Evolutionary conservation across 331 rosid species (phyloP).

Genomic region (Quercus tomentella): DNA sequence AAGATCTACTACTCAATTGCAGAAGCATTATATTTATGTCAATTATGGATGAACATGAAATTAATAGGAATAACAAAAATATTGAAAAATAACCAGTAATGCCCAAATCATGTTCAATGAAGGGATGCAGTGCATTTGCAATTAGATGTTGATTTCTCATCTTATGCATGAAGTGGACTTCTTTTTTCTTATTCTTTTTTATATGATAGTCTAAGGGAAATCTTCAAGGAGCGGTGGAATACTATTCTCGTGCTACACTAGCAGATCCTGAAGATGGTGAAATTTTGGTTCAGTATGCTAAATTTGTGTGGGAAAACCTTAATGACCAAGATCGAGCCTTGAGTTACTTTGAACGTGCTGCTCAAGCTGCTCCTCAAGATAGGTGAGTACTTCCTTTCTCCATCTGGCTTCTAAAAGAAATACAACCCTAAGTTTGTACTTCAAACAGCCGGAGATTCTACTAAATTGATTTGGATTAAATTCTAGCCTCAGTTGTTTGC

Average conservation of each 20-base stretch:
- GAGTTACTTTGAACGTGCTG: conserved; percentile 69
- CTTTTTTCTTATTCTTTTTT: not conserved
- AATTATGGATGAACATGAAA: not conserved
- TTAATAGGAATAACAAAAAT: not conserved
- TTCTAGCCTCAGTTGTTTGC: not conserved
- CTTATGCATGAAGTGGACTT: not conserved
- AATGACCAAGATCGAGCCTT: conserved; percentile 64
- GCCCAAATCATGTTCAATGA: not conserved
- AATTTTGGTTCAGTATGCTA: conserved; percentile 56
- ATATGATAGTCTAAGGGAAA: conserved; percentile 71
- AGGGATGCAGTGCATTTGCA: not conserved
- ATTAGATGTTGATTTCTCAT: not conserved
- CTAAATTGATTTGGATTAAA: not conserved
- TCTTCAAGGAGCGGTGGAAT: conserved; percentile 69
- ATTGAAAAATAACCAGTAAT: not conserved
- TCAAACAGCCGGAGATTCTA: not conserved
- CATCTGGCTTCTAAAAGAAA: not conserved
- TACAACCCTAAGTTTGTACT: not conserved
- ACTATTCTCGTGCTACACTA: conserved; percentile 54
- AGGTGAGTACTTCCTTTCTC: conserved; percentile 40
- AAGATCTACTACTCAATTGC: not conserved
- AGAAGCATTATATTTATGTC: not conserved
- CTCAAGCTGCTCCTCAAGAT: conserved; percentile 51
- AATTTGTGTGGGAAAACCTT: conserved; percentile 66
- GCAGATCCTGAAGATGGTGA: conserved; percentile 80